Conservation (phyloP, 495 filamentous ascomycete species). For the Hypoxylon rickii region DNA sequence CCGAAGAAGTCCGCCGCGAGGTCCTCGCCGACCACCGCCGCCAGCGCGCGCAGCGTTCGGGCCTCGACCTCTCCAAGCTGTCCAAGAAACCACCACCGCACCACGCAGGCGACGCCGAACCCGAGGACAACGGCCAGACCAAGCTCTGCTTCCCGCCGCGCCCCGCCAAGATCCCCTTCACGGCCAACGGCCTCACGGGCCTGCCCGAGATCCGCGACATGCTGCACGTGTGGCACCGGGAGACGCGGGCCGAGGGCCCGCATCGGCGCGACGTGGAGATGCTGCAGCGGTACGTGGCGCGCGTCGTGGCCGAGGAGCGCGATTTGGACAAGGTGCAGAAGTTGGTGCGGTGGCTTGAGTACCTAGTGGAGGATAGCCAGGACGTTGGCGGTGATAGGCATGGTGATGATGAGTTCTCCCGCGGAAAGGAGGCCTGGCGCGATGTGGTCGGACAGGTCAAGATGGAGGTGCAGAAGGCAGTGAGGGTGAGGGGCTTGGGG, state of each 20-base stretch:
- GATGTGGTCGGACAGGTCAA: conserved; percentile 60
- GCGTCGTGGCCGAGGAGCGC: conserved; percentile 71
- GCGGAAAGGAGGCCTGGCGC: conserved; percentile 43
- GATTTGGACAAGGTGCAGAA: conserved; percentile 75
- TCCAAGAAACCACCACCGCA: no score
- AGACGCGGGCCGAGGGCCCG: conserved; percentile 70
- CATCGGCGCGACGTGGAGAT: conserved; percentile 76
- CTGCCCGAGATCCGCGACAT: conserved; percentile 44
- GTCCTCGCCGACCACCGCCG: conserved; percentile 73
- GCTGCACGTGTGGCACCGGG: conserved; percentile 67
- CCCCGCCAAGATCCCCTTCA: conserved; percentile 43
- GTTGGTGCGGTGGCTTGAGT: conserved; percentile 71
- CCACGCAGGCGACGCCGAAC: no score
- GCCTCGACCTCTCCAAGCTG: conserved; percentile 31
- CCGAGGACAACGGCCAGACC: conserved; percentile 8
- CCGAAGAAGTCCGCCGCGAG: conserved; percentile 78
- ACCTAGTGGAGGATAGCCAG: conserved; percentile 62
- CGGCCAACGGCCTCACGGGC: conserved; percentile 23
- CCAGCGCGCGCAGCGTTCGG: conserved; percentile 46
- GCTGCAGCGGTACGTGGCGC: conserved; percentile 66
- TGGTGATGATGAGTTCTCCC: conserved; percentile 32
- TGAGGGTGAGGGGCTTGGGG: conserved; percentile 66
- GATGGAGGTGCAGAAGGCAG: conserved; percentile 61
- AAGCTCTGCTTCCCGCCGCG: conserved; percentile 39
- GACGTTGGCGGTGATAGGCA: conserved; percentile 3